Evolutionary conservation across 108 stramenopile genomes (phyloP), one percentile per base, ranked within the genome.

Genomic region (Chaetoceros muelleri): DNA sequence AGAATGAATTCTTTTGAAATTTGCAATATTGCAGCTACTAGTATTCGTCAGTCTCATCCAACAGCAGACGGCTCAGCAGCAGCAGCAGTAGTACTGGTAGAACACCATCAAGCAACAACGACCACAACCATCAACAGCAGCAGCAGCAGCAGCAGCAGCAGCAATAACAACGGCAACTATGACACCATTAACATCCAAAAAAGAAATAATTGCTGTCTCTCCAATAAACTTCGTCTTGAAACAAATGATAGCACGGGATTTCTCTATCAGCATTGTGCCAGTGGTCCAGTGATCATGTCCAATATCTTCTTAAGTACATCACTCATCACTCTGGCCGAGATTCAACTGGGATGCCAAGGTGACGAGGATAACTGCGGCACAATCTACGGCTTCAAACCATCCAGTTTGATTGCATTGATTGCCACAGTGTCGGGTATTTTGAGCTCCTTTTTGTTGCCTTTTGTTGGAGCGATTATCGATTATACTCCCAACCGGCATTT

Each of bases 401-500:
- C 72, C 24, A 53, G 46, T 29, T 31, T 73, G 29, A 46, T 77
- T 2, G 58, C 72, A 3, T 22, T 62, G 5, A 65, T 62, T 21
- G 60, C 55, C n/a, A 20, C 66, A 21, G 49, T 77, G 28, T 49
- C 59, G 1, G 72, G 69, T 22, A 17, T 77, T 16, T 13, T 55
- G 17, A 58, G 65, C 3, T 72, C 64, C 0, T 60, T 66, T 10
- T 57, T 64, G 31, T 61, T 77, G 72, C 76, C 76, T 24, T 40
- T 77, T 24, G 46, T 77, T 1, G 76, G 76, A 10, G 72, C 76
- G 17, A 30, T 77, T 22, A 68, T 73, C 22, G 76, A 77, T 54
- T 68, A 73, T 49, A 77, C 72, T 46, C 48, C 65, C 34, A 69
- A 77, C 30, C 56, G 76, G 24, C 67, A 73, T 49, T 21, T 47